Evolutionary conservation across 371 early-diverging fungal species (phyloP).

Genomic region (Zopfochytrium polystomum): DNA sequence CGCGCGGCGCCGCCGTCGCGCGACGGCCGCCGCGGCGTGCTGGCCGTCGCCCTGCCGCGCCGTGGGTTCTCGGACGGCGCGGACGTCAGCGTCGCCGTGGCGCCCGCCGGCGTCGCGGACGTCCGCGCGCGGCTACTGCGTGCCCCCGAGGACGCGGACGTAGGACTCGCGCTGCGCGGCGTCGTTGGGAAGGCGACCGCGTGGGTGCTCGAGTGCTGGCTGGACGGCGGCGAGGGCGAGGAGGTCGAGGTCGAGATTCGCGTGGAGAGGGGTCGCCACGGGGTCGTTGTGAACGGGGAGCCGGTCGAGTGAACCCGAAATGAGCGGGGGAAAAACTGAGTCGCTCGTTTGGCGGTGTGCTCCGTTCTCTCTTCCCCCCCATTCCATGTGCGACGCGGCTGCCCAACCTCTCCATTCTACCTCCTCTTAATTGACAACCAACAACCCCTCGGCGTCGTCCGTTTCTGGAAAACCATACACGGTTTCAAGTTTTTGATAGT

Average conservation of each 20-base stretch:
- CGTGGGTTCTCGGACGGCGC: slow-evolving; percentile 8
- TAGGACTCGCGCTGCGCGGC: slow-evolving; percentile 6
- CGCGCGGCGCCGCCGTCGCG: slow-evolving; percentile 7
- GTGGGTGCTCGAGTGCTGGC: slow-evolving; percentile 19
- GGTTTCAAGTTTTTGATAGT: too few species aligned
- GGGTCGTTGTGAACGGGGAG: slow-evolving; percentile 22
- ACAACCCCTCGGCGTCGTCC: too few species aligned
- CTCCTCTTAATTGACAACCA: too few species aligned
- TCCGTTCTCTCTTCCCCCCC: too few species aligned
- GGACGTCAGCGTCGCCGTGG: slow-evolving; percentile 9
- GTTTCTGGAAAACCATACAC: too few species aligned
- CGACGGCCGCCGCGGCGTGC: slow-evolving; percentile 12
- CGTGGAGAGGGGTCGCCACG: slow-evolving; percentile 15
- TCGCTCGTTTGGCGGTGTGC: too few species aligned
- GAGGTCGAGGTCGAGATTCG: slow-evolving; percentile 21
- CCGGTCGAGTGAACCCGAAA: not conserved
- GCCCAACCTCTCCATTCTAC: too few species aligned
- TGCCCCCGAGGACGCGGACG: not conserved
- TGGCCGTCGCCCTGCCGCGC: slow-evolving; percentile 19
- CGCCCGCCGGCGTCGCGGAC: slow-evolving; percentile 14
- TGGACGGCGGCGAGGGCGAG: slow-evolving; percentile 16
- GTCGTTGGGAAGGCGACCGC: slow-evolving; percentile 18
- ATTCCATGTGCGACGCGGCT: too few species aligned
- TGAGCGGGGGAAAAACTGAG: too few species aligned
- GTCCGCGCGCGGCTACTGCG: slow-evolving; percentile 6